Conservation (phyloP, 2,329 filamentous ascomycete genomes). For the Coleophoma eucalyptorum region DNA sequence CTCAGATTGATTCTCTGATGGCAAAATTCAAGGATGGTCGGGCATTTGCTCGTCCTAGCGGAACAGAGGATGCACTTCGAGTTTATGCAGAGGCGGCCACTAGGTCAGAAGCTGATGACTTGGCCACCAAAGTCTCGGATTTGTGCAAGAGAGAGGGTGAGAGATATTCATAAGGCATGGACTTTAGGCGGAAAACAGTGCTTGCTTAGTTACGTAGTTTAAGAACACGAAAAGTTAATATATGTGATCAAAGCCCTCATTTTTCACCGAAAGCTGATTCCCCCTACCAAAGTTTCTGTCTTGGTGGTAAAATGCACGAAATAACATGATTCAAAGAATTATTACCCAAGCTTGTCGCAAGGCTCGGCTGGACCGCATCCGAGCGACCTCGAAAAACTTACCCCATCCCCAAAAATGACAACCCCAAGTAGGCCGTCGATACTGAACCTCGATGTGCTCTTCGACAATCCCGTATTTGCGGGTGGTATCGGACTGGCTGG, state of each 20-base stretch:
- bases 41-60: constrained; percentile 87
- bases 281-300: too few species aligned
- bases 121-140: constrained; percentile 71
- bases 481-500: constrained; percentile 88
- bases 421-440: constrained; percentile 11
- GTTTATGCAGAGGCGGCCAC: constrained; percentile 95
- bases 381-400: too few species aligned
- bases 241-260: too few species aligned
- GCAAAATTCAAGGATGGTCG: constrained; percentile 88
- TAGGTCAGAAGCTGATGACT: constrained; percentile 83
- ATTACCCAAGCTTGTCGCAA: too few species aligned
- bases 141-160: constrained; percentile 19
- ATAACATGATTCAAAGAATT: too few species aligned
- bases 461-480: constrained; percentile 61
- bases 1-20: constrained; percentile 81
- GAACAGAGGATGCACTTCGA: constrained; percentile 92
- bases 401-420: not conserved
- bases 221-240: too few species aligned
- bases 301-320: too few species aligned
- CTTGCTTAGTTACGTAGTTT: too few species aligned
- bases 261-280: too few species aligned
- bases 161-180: too few species aligned
- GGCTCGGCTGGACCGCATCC: too few species aligned
- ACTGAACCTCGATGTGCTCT: constrained; percentile 52
- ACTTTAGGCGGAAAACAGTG: too few species aligned